Percentiles rank a stretch among this genome's conserved stretches.
Conservation (phyloP, 768 basidiomycete genomes). For the Calocera viscosa region DNA sequence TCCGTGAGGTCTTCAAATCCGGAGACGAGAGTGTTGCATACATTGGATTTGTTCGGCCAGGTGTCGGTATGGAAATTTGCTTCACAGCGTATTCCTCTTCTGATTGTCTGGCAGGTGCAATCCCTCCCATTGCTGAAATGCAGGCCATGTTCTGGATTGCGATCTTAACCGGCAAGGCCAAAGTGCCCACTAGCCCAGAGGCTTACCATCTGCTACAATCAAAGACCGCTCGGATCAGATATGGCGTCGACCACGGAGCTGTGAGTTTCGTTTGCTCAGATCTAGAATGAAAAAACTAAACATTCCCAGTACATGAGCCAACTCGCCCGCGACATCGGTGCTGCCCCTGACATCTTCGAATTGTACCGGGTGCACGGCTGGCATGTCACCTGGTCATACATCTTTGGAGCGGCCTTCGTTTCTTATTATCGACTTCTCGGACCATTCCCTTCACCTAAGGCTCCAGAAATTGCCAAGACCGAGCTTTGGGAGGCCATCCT, state of each 20-base stretch:
- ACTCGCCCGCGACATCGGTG: slow-evolving; percentile 45
- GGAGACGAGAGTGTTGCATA: slow-evolving; percentile 41
- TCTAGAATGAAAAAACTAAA: neutral
- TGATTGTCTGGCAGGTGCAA: slow-evolving; percentile 32
- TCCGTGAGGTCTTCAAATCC: slow-evolving; percentile 33
- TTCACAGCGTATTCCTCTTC: neutral
- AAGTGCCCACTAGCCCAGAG: slow-evolving; percentile 34
- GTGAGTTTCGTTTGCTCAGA: neutral
- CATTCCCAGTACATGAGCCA: slow-evolving; percentile 38
- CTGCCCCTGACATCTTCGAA: slow-evolving; percentile 38
- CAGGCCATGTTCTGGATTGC: slow-evolving; percentile 48
- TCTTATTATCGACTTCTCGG: slow-evolving; percentile 47
- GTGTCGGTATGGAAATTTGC: slow-evolving; percentile 34
- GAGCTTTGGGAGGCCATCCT: slow-evolving; percentile 51
- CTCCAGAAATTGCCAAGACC: slow-evolving; percentile 37
- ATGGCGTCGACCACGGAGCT: slow-evolving; percentile 46
- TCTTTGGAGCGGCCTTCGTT: slow-evolving; percentile 49
- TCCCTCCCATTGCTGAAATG: slow-evolving; percentile 49
- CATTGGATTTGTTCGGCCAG: slow-evolving; percentile 46
- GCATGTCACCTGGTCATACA: slow-evolving; percentile 30
- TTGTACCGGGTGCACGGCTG: slow-evolving; percentile 39
- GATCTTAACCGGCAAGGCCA: slow-evolving; percentile 34
- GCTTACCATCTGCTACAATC: slow-evolving; percentile 45
- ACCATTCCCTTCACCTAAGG: slow-evolving; percentile 35
- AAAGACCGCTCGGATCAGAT: slow-evolving; percentile 41